Base-by-base conservation (phyloP, 2,329 filamentous ascomycete species). In the Myriosclerotinia duriaeana region DNA sequence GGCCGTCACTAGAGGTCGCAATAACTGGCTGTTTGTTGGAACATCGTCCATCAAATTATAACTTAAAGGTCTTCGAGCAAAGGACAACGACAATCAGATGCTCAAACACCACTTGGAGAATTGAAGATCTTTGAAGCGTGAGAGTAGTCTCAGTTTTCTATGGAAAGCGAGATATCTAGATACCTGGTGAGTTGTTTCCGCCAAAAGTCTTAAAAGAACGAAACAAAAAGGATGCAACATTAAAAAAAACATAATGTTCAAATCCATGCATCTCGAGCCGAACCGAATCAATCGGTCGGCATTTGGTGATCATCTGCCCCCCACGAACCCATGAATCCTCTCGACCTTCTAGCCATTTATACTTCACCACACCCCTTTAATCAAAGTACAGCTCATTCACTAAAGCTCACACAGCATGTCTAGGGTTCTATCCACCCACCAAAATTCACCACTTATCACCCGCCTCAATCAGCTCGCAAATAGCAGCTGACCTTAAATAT, bases 391-490 rank as follows among this genome's bases (percentile, higher is more conserved):
- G 34, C 42, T 60, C 42, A 38, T 64, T 50, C 34, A 48, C 40
- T 11, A n/a, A 3, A 59, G 22, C 42, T 52, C 44, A 58, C 53
- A 59, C 63, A 42, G n/a, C 40, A 38, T 53, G 38, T 30, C 22
- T 30, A 61, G 30, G 48, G 20, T 52, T 48, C 42, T 42, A 30
- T 59, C 38, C 9, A 48, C 22, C 12, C 53, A 59, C 63, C 44
- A 20, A 52, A 30, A 65, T 53, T 53, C 46, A 65, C 34, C 42
- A 58, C 17, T 52, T 38, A 59, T 65, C 63, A 65, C 12, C 63
- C 63, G 63, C 44, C 11, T 50, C 22, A 11, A 65, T 65, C 63
- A 65, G 53, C 53, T 56, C 34, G 34, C 34, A 50, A 52, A 22
- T 26, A 50, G 42, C 62, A 59, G 63, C 63, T 65, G 63, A 60